Conservation (phyloP, 371 early-diverging fungal species). For the Syncephalastrum monosporum region DNA sequence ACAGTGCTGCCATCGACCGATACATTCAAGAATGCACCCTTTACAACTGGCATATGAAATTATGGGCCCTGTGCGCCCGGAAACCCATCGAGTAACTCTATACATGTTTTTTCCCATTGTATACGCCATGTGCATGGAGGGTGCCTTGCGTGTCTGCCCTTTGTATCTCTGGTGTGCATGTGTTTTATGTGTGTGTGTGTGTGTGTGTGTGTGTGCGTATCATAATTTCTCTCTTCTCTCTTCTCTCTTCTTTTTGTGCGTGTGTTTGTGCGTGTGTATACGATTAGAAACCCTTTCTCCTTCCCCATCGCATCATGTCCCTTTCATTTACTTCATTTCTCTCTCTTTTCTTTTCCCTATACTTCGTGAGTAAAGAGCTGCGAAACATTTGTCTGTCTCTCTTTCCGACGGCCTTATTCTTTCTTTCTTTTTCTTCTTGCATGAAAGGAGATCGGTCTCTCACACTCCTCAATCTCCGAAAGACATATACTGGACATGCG, state of each 20-base stretch:
- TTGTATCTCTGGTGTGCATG: no score
- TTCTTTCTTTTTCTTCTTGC: no score
- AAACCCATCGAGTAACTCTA: slow-evolving; percentile 13
- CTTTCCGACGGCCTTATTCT: no score
- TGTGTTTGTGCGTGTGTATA: not conserved
- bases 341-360: slow-evolving; percentile 2
- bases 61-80: slow-evolving; percentile 29
- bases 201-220: not conserved
- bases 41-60: slow-evolving; percentile 29
- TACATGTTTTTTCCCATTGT: no score
- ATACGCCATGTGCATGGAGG: no score
- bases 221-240: not conserved
- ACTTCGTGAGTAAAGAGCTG: not conserved
- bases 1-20: slow-evolving; percentile 21
- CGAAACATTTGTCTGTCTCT: no score
- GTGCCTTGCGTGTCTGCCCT: no score
- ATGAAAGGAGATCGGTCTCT: no score
- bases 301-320: not conserved
- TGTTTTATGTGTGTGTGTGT: not conserved
- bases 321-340: slow-evolving; percentile 1
- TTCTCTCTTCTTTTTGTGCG: not conserved
- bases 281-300: slow-evolving; percentile 4
- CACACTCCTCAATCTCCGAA: no score
- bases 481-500: no score
- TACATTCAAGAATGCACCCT: slow-evolving; percentile 36